These are phyloP conservation scores for Metarhizium humberi DNA, from an alignment of 2,329 filamentous ascomycete species.

Conservation along the genomic window DNA sequence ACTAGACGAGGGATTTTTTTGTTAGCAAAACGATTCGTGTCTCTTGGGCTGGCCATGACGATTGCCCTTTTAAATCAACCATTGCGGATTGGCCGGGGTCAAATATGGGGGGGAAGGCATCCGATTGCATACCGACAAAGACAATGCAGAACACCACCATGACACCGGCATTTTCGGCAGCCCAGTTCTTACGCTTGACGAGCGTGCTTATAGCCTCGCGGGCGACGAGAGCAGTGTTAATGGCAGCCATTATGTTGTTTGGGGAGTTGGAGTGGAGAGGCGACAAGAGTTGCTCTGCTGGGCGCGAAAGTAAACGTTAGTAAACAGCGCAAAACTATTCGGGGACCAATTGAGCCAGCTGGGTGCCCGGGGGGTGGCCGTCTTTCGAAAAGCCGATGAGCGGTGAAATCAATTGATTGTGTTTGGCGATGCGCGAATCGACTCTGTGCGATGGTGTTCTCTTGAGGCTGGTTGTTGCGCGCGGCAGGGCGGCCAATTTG, in stretches of 20 bases:
- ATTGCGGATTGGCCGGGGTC: neutral
- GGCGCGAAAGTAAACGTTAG: neutral
- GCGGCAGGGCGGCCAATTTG: too few relatives aligned
- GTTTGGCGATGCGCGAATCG: too few relatives aligned
- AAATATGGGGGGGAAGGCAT: neutral
- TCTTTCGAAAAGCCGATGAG: too few relatives aligned
- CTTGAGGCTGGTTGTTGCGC: too few relatives aligned
- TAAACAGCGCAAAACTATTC: neutral
- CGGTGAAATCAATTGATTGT: too few relatives aligned
- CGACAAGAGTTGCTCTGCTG: neutral
- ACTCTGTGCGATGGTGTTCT: too few relatives aligned
- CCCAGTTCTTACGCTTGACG: slow-evolving; percentile 32
- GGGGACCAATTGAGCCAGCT: too few relatives aligned
- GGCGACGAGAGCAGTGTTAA: slow-evolving; percentile 24
- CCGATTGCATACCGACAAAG: slow-evolving; percentile 23
- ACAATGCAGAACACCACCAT: slow-evolving; percentile 35
- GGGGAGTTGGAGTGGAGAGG: slow-evolving; percentile 12
- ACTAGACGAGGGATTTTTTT: slow-evolving; percentile 16
- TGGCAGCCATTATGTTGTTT: slow-evolving; percentile 30
- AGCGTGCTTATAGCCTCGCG: slow-evolving; percentile 28
- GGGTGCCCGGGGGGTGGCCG: too few relatives aligned
- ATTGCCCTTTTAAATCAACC: neutral
- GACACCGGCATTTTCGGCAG: slow-evolving; percentile 27
- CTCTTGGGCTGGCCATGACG: too few relatives aligned
- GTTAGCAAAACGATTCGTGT: slow-evolving; percentile 4